These are phyloP conservation scores for Capsicum pubescens DNA, from an alignment of 257 asterid species.

Conservation along the genomic window DNA sequence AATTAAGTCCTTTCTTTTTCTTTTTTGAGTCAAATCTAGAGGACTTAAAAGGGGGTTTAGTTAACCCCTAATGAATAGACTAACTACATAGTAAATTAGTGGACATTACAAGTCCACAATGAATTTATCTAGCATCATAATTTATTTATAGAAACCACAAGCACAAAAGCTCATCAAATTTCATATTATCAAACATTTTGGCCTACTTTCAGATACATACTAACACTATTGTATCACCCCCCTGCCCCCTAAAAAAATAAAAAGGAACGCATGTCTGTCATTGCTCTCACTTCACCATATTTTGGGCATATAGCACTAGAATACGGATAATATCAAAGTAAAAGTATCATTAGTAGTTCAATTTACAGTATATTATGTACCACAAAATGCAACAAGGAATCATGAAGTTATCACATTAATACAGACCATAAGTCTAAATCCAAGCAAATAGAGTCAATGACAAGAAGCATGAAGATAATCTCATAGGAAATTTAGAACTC, in stretches of 20 bases:
- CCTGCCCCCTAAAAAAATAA: not conserved
- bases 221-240: not conserved
- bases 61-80: not conserved
- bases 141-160: not conserved
- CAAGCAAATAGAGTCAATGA: not conserved
- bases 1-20: not conserved
- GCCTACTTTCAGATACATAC: not conserved
- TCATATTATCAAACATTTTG: not conserved
- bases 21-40: not conserved
- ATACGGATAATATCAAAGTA: not conserved
- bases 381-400: slow-evolving; percentile 18
- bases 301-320: not conserved
- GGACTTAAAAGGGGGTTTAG: not conserved
- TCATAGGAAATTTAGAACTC: not conserved
- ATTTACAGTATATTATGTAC: not conserved
- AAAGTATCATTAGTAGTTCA: not conserved
- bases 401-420: not conserved
- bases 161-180: not conserved
- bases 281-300: not conserved
- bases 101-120: not conserved
- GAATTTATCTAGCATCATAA: not conserved
- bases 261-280: not conserved
- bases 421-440: not conserved
- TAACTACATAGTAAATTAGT: not conserved
- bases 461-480: not conserved